Conservation (phyloP, 805 yeast species). For the Saccharomycopsis synnaedendra region DNA sequence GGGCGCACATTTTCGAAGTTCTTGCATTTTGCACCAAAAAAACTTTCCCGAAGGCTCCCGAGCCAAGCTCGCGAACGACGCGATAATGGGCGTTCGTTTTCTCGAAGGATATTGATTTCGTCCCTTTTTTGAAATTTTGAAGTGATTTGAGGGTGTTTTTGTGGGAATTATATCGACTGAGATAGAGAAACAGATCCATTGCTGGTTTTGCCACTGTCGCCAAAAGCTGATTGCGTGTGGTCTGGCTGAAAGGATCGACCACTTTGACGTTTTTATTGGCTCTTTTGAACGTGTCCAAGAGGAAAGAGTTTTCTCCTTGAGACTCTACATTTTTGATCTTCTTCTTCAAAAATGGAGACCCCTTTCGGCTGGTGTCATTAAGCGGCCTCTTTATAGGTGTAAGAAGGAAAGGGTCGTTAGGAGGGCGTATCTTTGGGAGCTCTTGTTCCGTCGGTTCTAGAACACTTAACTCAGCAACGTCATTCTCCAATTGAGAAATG, state of each 20-base stretch:
- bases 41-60: constrained; percentile 74
- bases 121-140: constrained; percentile 25
- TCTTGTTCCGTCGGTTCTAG: not conserved
- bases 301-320: not conserved
- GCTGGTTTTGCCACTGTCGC: constrained; percentile 3
- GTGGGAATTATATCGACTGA: constrained; percentile 22
- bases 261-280: not conserved
- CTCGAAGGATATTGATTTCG: constrained; percentile 22
- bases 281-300: constrained; percentile 23
- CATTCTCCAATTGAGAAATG: constrained; percentile 4
- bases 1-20: constrained; percentile 44
- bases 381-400: constrained; percentile 9
- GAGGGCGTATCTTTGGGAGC: not conserved
- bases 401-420: constrained; percentile 1
- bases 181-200: constrained; percentile 1
- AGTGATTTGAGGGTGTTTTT: constrained; percentile 17
- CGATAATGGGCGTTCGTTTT: constrained; percentile 24
- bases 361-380: constrained; percentile 1
- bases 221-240: not conserved
- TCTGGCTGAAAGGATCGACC: not conserved
- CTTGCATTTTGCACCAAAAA: constrained; percentile 53
- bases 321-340: not conserved
- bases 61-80: constrained; percentile 39
- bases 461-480: constrained; percentile 9
- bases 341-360: constrained; percentile 3